These are phyloP conservation scores for Turritis glabra DNA, from an alignment of 345 rosid species.

Conservation along the genomic window DNA sequence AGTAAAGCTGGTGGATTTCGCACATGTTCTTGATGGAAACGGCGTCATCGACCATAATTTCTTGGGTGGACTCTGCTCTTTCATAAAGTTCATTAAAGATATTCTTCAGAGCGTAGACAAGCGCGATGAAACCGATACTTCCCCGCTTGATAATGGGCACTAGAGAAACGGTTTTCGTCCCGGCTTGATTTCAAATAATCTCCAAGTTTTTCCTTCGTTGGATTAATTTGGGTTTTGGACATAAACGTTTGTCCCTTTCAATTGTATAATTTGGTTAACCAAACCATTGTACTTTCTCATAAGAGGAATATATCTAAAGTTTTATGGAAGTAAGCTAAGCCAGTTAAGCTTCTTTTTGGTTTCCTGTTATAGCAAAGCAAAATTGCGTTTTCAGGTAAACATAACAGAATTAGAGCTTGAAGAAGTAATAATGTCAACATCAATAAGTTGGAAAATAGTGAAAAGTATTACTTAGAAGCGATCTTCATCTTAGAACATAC, in stretches of 20 bases:
- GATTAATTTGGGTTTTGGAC: slow-evolving; percentile 3
- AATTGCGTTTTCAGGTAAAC: neutral
- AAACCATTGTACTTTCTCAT: slow-evolving; percentile 10
- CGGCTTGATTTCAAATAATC: slow-evolving; percentile 1
- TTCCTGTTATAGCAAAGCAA: slow-evolving; percentile 30
- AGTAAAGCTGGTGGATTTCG: slow-evolving; percentile 86
- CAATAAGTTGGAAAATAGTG: slow-evolving; percentile 19
- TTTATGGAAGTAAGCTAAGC: neutral
- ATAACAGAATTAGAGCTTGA: slow-evolving; percentile 25
- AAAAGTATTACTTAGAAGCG: slow-evolving; percentile 30
- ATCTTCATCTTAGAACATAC: slow-evolving; percentile 27
- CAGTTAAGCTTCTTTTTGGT: slow-evolving; percentile 4
- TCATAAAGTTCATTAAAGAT: slow-evolving; percentile 72
- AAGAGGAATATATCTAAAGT: neutral
- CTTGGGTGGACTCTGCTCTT: slow-evolving; percentile 89
- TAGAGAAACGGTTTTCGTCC: neutral
- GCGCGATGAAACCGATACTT: slow-evolving; percentile 18
- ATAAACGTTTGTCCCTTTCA: slow-evolving; percentile 11
- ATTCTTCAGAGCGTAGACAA: slow-evolving; percentile 51
- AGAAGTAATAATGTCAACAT: slow-evolving; percentile 29
- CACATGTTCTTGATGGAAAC: slow-evolving; percentile 72
- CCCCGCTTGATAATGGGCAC: slow-evolving; percentile 14
- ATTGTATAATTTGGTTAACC: slow-evolving; percentile 9
- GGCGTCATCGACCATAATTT: slow-evolving; percentile 90
- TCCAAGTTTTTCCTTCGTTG: slow-evolving; percentile 3